phyloP scores from a whole-genome alignment of 139 green algal genomes.

The Pseudopediastrum boryanum region DNA sequence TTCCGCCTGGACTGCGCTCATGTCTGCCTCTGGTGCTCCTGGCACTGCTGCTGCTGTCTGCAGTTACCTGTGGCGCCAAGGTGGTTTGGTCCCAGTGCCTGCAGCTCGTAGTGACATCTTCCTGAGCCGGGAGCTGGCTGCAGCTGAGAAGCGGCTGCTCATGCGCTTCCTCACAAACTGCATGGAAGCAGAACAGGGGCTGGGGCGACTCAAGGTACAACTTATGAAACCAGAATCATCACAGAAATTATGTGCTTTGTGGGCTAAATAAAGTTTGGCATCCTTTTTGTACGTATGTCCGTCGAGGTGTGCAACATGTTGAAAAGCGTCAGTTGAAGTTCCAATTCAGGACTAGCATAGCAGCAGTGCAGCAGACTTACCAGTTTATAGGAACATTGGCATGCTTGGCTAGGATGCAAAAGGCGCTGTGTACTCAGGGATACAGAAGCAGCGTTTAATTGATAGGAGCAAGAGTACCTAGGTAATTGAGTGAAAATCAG shows the following conservation, averaged over 20 bases:
- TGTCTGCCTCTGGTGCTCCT: neutral
- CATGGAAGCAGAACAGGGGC: slow-evolving; percentile 45
- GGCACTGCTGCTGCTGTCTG: slow-evolving; percentile 5
- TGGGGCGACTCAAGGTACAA: slow-evolving; percentile 23
- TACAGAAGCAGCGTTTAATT: no score
- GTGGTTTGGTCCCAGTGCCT: slow-evolving; percentile 61
- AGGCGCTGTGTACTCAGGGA: no score
- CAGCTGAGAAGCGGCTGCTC: slow-evolving; percentile 78
- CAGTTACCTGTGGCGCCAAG: slow-evolving; percentile 54
- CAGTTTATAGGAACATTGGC: neutral
- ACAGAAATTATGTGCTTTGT: neutral
- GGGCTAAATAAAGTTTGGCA: neutral
- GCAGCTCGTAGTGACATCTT: slow-evolving; percentile 83
- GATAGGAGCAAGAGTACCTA: no score
- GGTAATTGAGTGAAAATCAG: no score
- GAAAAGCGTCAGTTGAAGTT: neutral
- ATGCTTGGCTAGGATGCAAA: no score
- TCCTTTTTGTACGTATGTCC: neutral
- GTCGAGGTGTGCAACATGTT: neutral
- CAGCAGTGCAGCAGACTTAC: neutral
- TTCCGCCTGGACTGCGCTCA: neutral
- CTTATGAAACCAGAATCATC: neutral
- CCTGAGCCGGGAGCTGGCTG: slow-evolving; percentile 61
- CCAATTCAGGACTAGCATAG: neutral
- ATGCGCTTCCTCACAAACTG: slow-evolving; percentile 72